phyloP scores from a whole-genome alignment of 352 stramenopile genomes.

The Phytophthora uliginosa region DNA sequence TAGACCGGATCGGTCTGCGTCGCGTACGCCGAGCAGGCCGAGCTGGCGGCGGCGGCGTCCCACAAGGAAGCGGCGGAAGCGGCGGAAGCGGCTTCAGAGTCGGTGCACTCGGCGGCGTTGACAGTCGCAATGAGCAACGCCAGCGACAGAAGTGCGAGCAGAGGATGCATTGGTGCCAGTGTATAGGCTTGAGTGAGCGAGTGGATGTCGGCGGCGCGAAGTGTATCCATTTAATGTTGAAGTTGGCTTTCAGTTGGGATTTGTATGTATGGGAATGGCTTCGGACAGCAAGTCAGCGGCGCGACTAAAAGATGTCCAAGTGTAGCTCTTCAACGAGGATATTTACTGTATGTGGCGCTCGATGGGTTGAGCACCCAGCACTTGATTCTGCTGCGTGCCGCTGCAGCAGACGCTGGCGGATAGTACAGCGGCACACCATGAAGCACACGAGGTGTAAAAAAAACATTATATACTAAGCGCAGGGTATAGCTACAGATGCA shows the following conservation, averaged over 20 bases:
- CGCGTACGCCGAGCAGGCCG: constrained; percentile 24
- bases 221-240: constrained; percentile 12
- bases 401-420: not conserved
- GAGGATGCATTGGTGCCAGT: not conserved
- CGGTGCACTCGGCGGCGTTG: constrained; percentile 24
- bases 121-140: not conserved
- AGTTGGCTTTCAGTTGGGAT: constrained; percentile 2
- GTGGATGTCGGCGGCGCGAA: constrained; percentile 4
- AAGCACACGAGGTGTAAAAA: too few relatives aligned
- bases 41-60: constrained; percentile 13
- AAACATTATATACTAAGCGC: too few relatives aligned
- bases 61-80: constrained; percentile 21
- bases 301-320: not conserved
- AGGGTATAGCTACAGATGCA: too few relatives aligned
- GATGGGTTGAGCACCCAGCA: not conserved
- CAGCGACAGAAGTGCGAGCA: constrained; percentile 1
- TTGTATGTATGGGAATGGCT: not conserved
- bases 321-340: constrained; percentile 1
- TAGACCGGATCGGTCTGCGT: constrained; percentile 11
- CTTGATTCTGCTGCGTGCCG: not conserved
- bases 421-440: too few relatives aligned
- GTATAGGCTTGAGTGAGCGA: not conserved
- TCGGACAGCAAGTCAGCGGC: constrained; percentile 12
- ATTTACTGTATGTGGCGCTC: not conserved
- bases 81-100: constrained; percentile 13